Conservation (phyloP, 2,329 filamentous ascomycete species). For the Bipolaris victoriae region DNA sequence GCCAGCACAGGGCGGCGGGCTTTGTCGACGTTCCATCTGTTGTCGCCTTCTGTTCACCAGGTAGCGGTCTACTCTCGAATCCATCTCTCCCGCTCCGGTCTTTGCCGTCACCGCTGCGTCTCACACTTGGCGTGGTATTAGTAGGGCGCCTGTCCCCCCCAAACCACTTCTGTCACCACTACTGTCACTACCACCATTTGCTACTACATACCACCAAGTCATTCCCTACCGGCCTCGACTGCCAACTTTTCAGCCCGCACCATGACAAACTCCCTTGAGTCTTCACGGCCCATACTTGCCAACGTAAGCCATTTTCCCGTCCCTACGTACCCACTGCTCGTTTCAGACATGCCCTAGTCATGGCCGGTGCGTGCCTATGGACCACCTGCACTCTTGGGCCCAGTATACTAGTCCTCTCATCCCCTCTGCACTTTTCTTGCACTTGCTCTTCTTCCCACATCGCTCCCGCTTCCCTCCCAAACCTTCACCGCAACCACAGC, state of each 20-base stretch:
- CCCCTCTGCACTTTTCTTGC: slow-evolving; percentile 8
- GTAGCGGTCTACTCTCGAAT: background rate
- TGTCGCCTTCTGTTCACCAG: slow-evolving; percentile 11
- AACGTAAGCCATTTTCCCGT: slow-evolving; percentile 44
- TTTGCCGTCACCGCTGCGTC: background rate
- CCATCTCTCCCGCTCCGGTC: background rate
- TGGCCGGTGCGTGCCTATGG: slow-evolving; percentile 24
- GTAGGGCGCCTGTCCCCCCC: background rate
- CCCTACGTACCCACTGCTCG: slow-evolving; percentile 32
- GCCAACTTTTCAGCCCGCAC: slow-evolving; percentile 16
- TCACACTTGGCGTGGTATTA: background rate
- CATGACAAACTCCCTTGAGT: slow-evolving; percentile 51
- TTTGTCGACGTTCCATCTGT: slow-evolving; percentile 12
- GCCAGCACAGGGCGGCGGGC: slow-evolving; percentile 24
- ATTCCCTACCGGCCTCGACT: background rate
- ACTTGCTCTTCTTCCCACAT: slow-evolving; percentile 6
- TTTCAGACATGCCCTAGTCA: slow-evolving; percentile 38
- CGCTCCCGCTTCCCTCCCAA: background rate
- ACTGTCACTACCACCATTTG: background rate
- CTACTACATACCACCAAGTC: background rate
- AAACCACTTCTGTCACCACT: background rate
- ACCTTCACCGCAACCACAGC: slow-evolving; percentile 1
- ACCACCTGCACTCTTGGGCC: slow-evolving; percentile 4
- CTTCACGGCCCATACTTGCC: slow-evolving; percentile 50
- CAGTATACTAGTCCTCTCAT: background rate